Conservation (phyloP, 306 rosid genomes). For the Acacia melanoxylon region DNA sequence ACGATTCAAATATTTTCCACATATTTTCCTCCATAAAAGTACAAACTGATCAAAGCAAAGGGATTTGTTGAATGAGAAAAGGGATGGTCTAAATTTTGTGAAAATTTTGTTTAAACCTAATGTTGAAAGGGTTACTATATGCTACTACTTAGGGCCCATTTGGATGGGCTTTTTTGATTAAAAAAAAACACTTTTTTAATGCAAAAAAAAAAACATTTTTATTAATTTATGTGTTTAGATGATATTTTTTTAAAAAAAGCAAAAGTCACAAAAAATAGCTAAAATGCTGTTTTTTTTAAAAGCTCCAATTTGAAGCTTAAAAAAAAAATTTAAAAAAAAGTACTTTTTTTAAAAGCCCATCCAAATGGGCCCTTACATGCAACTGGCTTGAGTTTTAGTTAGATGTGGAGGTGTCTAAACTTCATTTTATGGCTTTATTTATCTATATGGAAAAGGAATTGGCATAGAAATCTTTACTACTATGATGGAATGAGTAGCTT, state of each 20-base stretch:
- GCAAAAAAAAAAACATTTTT: too few species aligned
- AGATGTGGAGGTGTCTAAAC: not conserved
- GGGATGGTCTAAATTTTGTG: not conserved
- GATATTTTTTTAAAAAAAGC: too few species aligned
- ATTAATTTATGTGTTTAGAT: too few species aligned
- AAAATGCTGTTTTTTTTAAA: too few species aligned
- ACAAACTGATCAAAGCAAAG: not conserved
- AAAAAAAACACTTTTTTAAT: too few species aligned
- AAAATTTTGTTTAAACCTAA: slow-evolving; percentile 12
- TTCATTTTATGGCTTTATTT: not conserved
- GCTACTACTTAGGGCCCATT: too few species aligned
- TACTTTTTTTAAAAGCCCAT: too few species aligned
- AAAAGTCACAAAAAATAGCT: too few species aligned
- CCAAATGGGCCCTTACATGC: too few species aligned
- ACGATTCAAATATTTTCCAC: not conserved
- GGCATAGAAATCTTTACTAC: not conserved
- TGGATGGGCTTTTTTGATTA: too few species aligned
- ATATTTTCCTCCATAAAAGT: not conserved
- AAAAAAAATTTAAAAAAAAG: too few species aligned
- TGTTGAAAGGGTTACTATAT: slow-evolving; percentile 5
- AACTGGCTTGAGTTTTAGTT: not conserved
- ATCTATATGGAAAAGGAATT: not conserved
- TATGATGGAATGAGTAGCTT: not conserved
- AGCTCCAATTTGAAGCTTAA: too few species aligned
- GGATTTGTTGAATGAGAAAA: not conserved